phyloP scores from a whole-genome alignment of 768 basidiomycete species.

The Naematelia encephala region DNA sequence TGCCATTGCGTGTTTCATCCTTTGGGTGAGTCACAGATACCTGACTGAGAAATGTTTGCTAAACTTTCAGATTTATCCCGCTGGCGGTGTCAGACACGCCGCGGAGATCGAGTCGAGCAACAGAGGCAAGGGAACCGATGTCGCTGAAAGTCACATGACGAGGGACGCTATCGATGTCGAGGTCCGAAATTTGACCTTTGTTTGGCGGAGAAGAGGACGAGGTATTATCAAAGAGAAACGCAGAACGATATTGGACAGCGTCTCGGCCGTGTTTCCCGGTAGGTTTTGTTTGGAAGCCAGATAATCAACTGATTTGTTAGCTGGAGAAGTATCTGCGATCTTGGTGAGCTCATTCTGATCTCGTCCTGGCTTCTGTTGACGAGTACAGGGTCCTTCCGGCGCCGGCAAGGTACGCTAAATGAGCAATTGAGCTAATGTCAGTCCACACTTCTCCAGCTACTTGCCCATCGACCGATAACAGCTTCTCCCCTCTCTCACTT shows the following conservation, averaged over 20 bases:
- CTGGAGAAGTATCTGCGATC: slow-evolving; percentile 52
- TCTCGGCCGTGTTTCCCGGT: slow-evolving; percentile 48
- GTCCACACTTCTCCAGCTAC: slow-evolving; percentile 51
- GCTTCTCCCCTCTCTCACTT: slow-evolving; percentile 49
- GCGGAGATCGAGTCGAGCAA: slow-evolving; percentile 38
- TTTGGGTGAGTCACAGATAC: slow-evolving; percentile 35
- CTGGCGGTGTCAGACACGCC: slow-evolving; percentile 37
- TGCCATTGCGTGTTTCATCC: slow-evolving; percentile 42
- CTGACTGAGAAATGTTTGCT: slow-evolving; percentile 4
- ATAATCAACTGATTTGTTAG: slow-evolving; percentile 9
- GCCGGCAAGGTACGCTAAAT: slow-evolving; percentile 11
- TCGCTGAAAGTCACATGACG: slow-evolving; percentile 42
- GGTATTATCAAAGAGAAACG: slow-evolving; percentile 18
- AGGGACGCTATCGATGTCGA: slow-evolving; percentile 48
- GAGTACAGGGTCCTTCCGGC: slow-evolving; percentile 13
- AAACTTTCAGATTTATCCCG: slow-evolving; percentile 24
- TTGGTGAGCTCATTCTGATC: slow-evolving; percentile 15
- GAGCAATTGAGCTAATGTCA: slow-evolving; percentile 19
- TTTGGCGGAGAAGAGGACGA: slow-evolving; percentile 25
- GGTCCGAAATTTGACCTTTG: slow-evolving; percentile 34
- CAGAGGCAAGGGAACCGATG: slow-evolving; percentile 33
- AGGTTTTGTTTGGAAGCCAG: slow-evolving; percentile 1
- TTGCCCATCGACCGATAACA: slow-evolving; percentile 46
- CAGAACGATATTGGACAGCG: slow-evolving; percentile 50
- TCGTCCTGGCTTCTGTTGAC: neutral